These are phyloP conservation scores for Jamesozyma lodderae DNA, from an alignment of 805 yeast species.

Conservation along the genomic window DNA sequence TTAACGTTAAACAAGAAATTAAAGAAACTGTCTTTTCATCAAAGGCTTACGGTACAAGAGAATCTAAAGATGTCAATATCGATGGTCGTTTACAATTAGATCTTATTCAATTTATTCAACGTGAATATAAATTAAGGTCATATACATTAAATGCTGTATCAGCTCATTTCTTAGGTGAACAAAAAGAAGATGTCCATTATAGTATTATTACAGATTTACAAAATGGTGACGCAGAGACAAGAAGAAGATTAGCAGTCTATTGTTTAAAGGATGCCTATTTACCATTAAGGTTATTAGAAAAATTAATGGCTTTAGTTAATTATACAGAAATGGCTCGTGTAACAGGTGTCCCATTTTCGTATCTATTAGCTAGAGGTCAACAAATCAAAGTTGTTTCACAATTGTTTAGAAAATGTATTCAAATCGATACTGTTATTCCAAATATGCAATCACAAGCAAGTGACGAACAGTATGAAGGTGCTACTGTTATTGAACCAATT, in stretches of 20 bases:
- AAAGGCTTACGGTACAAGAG: conserved; percentile 93
- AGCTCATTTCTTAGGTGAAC: conserved; percentile 87
- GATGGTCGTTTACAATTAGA: conserved; percentile 96
- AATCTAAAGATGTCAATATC: conserved; percentile 80
- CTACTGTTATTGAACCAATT: conserved; percentile 94
- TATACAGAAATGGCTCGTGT: conserved; percentile 99
- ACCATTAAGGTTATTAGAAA: conserved; percentile 80
- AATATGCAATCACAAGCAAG: conserved; percentile 71
- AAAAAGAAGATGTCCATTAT: conserved; percentile 96
- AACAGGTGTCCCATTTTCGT: conserved; percentile 96
- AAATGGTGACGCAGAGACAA: conserved; percentile 83
- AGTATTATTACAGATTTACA: conserved; percentile 92
- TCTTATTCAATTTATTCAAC: conserved; percentile 80
- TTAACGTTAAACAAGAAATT: conserved; percentile 59
- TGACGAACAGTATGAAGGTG: conserved; percentile 96
- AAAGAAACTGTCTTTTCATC: conserved; percentile 82
- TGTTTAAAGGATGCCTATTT: conserved; percentile 94
- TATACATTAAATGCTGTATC: conserved; percentile 93
- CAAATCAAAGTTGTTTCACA: conserved; percentile 97
- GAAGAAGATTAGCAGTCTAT: conserved; percentile 92
- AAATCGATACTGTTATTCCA: conserved; percentile 82
- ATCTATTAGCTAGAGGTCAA: conserved; percentile 83
- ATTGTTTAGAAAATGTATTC: conserved; percentile 82
- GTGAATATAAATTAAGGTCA: conserved; percentile 90
- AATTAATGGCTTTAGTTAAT: conserved; percentile 91